These are phyloP conservation scores for Cornus kousa DNA, from an alignment of 148 eudicot genomes.

Conservation along the genomic window DNA sequence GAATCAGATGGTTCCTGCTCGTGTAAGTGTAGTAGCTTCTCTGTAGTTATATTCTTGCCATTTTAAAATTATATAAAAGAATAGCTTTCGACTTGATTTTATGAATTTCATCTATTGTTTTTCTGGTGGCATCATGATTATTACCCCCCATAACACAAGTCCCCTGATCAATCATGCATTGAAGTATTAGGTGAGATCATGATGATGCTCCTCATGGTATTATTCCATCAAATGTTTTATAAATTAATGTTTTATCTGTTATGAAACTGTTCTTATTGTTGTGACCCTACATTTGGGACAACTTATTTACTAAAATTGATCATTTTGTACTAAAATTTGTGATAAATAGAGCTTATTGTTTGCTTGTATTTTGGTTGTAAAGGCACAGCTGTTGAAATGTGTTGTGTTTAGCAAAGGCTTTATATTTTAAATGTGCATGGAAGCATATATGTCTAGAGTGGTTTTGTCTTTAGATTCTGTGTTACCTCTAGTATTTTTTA, in stretches of 20 bases:
- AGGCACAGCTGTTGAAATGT: neutral
- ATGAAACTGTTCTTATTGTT: too few relatives aligned
- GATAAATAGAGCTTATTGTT: neutral
- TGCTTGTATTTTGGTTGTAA: neutral
- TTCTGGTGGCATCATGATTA: neutral
- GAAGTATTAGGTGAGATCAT: neutral
- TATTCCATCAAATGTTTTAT: neutral
- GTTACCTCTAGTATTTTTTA: too few relatives aligned
- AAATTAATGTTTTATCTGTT: too few relatives aligned
- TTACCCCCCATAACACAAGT: neutral
- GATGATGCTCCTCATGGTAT: neutral
- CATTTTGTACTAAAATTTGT: neutral
- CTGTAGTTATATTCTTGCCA: slow-evolving; percentile 6
- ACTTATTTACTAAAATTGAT: neutral
- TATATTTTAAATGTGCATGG: neutral
- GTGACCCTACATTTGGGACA: neutral
- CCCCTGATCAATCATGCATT: neutral
- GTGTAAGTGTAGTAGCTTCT: too few relatives aligned
- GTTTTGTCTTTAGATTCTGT: neutral
- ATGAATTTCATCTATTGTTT: neutral
- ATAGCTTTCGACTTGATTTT: neutral
- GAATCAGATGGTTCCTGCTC: slow-evolving; percentile 60
- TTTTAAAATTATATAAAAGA: neutral
- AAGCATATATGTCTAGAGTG: neutral
- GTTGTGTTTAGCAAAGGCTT: neutral